Evolutionary conservation across 257 asterid species (phyloP).

Genomic region (Solanum appendiculatum): DNA sequence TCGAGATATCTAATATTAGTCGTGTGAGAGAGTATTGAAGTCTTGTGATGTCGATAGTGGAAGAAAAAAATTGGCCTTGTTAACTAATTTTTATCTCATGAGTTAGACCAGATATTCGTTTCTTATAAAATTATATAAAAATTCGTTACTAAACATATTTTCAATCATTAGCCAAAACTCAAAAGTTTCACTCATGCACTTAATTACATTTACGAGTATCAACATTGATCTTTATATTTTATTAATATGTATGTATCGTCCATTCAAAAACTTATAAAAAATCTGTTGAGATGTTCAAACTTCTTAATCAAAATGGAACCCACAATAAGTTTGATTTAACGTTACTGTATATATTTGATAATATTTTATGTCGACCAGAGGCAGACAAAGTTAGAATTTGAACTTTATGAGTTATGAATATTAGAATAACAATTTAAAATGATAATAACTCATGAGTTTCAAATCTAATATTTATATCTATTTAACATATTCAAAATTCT

Average conservation of each 20-base stretch:
- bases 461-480: background rate
- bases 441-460: fast-evolving
- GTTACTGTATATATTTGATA: background rate
- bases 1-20: background rate
- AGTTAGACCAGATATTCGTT: background rate
- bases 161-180: background rate
- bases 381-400: fast-evolving
- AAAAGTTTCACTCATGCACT: background rate
- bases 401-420: background rate
- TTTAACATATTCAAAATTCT: background rate
- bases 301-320: background rate
- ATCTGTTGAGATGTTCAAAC: background rate
- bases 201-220: background rate
- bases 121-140: background rate
- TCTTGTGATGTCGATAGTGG: background rate
- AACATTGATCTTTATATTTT: background rate
- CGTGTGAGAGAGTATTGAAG: background rate
- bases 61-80: background rate
- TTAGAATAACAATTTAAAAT: background rate
- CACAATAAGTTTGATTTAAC: background rate
- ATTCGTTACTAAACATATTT: background rate
- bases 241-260: background rate
- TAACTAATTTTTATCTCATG: background rate
- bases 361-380: background rate
- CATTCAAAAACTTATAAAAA: background rate